These are phyloP conservation scores for Suillus sp. DNA, from an alignment of 768 basidiomycete genomes.

Conservation along the genomic window DNA sequence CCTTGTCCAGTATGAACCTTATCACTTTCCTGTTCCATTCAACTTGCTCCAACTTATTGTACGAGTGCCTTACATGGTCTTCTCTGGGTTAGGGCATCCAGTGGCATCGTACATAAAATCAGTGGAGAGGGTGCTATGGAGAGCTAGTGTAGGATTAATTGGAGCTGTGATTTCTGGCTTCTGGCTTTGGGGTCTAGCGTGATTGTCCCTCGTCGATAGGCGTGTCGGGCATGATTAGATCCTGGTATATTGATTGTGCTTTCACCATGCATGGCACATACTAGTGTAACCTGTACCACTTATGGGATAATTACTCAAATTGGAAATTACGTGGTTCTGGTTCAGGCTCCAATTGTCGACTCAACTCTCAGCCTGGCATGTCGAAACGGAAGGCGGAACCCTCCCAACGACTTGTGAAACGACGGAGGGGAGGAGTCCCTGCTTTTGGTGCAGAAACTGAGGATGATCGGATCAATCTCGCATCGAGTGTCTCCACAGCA, in stretches of 20 bases:
- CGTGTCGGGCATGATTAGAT: neutral
- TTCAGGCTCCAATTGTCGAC: neutral
- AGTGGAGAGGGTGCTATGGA: conserved; percentile 43
- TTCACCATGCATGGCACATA: neutral
- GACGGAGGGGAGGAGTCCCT: conserved; percentile 19
- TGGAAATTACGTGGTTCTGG: neutral
- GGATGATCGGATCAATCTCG: conserved; percentile 42
- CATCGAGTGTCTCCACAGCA: conserved; percentile 48
- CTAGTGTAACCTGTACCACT: neutral
- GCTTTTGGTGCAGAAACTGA: conserved; percentile 48
- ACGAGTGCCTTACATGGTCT: conserved; percentile 2
- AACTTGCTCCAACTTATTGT: conserved; percentile 40
- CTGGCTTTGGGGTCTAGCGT: conserved; percentile 30
- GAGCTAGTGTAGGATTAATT: conserved; percentile 43
- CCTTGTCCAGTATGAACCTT: conserved; percentile 39
- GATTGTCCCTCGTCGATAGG: neutral
- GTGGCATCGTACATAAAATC: conserved; percentile 11
- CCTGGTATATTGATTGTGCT: neutral
- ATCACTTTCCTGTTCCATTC: conserved; percentile 54
- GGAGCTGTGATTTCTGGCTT: conserved; percentile 30
- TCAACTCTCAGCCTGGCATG: conserved; percentile 18
- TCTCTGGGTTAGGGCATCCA: conserved; percentile 24
- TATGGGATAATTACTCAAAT: conserved; percentile 2
- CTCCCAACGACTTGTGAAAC: conserved; percentile 16
- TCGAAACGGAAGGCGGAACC: conserved; percentile 14